Evolutionary conservation across 2,329 filamentous ascomycete species (phyloP).

Genomic region (Ascocoryne sarcoides): DNA sequence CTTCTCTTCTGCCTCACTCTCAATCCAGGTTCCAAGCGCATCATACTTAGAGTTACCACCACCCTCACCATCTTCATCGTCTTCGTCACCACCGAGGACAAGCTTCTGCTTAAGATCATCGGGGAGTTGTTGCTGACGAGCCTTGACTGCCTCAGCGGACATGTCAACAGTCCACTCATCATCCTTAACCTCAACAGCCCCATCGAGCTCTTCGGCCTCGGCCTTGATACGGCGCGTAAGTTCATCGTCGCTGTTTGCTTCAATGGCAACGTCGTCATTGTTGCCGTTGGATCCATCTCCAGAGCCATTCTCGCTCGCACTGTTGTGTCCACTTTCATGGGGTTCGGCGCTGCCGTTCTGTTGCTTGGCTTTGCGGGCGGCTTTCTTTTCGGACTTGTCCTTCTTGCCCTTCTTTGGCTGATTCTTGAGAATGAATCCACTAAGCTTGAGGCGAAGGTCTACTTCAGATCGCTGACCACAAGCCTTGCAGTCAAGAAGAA

Average conservation of each 20-base stretch:
- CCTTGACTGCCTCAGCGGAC: conserved; percentile 89
- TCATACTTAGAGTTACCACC: conserved; percentile 74
- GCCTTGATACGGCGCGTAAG: conserved; percentile 67
- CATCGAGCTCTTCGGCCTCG: conserved; percentile 64
- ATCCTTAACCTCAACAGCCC: conserved; percentile 60
- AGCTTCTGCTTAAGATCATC: conserved; percentile 90
- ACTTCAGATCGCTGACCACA: conserved; percentile 91
- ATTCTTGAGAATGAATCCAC: conserved; percentile 95
- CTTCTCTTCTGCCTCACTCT: conserved; percentile 60
- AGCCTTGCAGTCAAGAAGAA: conserved; percentile 95
- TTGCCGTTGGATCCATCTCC: conserved; percentile 43
- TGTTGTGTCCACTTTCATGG: conserved; percentile 44
- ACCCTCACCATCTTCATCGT: conserved; percentile 72
- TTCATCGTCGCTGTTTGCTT: conserved; percentile 83
- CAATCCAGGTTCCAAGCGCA: conserved; percentile 87
- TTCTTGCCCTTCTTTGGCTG: conserved; percentile 92
- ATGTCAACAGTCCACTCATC: conserved; percentile 95
- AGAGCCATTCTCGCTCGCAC: conserved; percentile 57
- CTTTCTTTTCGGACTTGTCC: conserved; percentile 88
- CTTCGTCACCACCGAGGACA: conserved; percentile 69
- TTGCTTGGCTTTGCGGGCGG: conserved; percentile 76
- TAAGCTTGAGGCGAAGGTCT: conserved; percentile 89
- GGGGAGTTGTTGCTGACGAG: conserved; percentile 87
- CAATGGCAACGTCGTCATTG: conserved; percentile 45
- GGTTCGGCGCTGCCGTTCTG: conserved; percentile 42